Evolutionary conservation across 495 filamentous ascomycete species (phyloP), one percentile per base, ranked within the genome.

Genomic region (Penicillium crystallinum): DNA sequence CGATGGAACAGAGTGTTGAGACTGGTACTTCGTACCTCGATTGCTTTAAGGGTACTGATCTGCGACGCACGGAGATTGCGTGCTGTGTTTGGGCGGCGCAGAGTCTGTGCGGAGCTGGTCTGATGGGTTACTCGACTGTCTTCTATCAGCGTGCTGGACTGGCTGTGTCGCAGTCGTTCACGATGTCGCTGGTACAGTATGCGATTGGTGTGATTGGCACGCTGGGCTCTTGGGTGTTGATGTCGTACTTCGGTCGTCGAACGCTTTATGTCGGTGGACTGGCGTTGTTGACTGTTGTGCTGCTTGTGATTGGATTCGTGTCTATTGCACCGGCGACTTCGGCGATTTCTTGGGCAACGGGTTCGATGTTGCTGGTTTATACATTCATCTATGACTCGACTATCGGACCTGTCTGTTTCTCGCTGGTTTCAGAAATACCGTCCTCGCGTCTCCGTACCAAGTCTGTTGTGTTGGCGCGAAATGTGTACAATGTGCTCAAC

Each of bases 1-100:
- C 82, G 1, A 69, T 90, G 7, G 88, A 92, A 61, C 68, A 82
- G 52, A 81, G 82, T 17, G 79, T 82, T 29, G 83, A 80, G 17
- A 68, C 66, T 15, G 80, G 82, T 11, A 77, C 85, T n/a, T 78
- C 72, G 39, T 87, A 86, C 55, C 54, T 74, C 41, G 87, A 90
- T 59, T 87, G 87, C 67, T 90, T 90, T 73, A 83, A 79, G 58
- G 86, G 86, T 0, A 77, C 78, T 4, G 83, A 92, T 52, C 68
- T 81, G 15, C 79, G 85, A 18, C 84, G 88, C 37, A 91, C 88
- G 4, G 84, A 88, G 66, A 87, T 89, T 54, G 80, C 83, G 31
- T 86, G 81, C 64, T 82, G 85, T 77, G 78, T 83, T 38, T 91
- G 87, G 86, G 85, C 83, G 6, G 89, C 89, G 53, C 88, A 91